Evolutionary conservation across 306 rosid genomes (phyloP).

Genomic region (Prunus kanzakura): DNA sequence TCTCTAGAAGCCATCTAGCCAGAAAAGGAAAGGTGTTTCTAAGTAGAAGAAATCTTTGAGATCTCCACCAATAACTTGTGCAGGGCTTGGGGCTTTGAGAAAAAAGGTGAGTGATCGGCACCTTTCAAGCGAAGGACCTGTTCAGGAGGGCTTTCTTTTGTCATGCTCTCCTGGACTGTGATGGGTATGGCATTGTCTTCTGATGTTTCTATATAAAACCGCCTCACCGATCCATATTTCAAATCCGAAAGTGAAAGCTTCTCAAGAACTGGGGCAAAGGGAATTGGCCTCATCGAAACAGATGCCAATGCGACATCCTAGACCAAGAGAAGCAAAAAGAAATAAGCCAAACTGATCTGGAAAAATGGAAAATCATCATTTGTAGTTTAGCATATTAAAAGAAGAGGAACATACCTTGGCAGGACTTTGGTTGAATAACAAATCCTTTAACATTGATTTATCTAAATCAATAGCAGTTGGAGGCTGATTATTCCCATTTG

Average conservation of each 20-base stretch:
- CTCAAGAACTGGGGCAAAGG: constrained; percentile 84
- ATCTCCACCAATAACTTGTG: constrained; percentile 87
- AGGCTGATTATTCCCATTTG: constrained; percentile 74
- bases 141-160: constrained; percentile 69
- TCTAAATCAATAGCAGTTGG: constrained; percentile 85
- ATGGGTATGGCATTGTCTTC: constrained; percentile 92
- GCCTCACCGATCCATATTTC: constrained; percentile 76
- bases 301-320: constrained; percentile 94
- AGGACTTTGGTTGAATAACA: constrained; percentile 88
- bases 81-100: constrained; percentile 96
- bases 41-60: constrained; percentile 46
- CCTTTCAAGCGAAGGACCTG: constrained; percentile 70
- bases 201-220: constrained; percentile 76
- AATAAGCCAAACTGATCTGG: constrained; percentile 13
- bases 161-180: constrained; percentile 69
- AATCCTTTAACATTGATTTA: constrained; percentile 70
- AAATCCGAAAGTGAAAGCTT: constrained; percentile 69
- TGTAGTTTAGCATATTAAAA: neutral
- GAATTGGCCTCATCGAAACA: constrained; percentile 87
- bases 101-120: constrained; percentile 93
- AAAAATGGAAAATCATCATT: neutral
- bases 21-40: constrained; percentile 12
- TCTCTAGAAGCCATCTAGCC: constrained; percentile 12
- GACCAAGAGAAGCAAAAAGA: constrained; percentile 19
- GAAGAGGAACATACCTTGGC: constrained; percentile 52